These are phyloP conservation scores for Diaporthe vexans DNA, from an alignment of 2,329 filamentous ascomycete genomes.

Conservation along the genomic window DNA sequence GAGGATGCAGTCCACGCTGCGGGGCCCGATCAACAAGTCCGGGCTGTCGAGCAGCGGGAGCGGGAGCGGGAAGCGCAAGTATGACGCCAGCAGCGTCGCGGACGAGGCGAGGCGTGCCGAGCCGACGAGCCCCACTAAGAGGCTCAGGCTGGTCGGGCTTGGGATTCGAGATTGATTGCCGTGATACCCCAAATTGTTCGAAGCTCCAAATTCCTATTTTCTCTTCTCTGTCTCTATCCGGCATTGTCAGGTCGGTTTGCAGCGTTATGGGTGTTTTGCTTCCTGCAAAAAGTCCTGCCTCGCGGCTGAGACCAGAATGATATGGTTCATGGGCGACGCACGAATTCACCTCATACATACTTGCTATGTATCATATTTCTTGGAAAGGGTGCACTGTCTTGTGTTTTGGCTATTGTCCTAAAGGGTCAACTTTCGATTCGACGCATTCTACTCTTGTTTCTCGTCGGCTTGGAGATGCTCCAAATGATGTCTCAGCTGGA, in stretches of 20 bases:
- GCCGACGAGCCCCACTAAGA: slow-evolving; percentile 65
- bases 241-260: neutral
- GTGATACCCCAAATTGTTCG: slow-evolving; percentile 36
- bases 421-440: no score
- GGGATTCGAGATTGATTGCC: slow-evolving; percentile 57
- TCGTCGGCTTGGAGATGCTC: neutral
- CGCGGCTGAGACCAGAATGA: slow-evolving; percentile 12
- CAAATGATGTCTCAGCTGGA: neutral
- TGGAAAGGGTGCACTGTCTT: neutral
- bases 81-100: slow-evolving; percentile 47
- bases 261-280: neutral
- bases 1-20: slow-evolving; percentile 66
- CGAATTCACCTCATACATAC: neutral
- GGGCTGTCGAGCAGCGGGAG: slow-evolving; percentile 44
- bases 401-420: neutral
- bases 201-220: no score
- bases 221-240: neutral
- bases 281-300: neutral
- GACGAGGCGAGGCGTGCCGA: slow-evolving; percentile 52
- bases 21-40: slow-evolving; percentile 60
- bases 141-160: slow-evolving; percentile 64
- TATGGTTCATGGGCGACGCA: neutral
- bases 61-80: slow-evolving; percentile 65
- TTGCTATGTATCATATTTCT: slow-evolving; percentile 12
- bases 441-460: neutral